Evolutionary conservation across 331 rosid genomes (phyloP).

Genomic region (Dryas integrifolia): DNA sequence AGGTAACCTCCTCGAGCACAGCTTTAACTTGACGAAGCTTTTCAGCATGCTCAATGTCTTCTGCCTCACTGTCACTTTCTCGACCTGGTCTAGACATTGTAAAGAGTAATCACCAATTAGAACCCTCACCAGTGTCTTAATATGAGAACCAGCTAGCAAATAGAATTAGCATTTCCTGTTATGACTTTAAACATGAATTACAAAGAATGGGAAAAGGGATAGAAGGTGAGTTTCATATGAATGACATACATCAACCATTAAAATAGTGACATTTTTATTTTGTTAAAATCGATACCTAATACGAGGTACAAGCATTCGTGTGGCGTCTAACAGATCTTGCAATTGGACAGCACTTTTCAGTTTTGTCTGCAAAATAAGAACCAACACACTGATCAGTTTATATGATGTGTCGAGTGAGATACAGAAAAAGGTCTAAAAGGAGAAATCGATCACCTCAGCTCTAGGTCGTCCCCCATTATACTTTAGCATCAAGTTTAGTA

Average conservation of each 20-base stretch:
- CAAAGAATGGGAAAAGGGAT: not conserved
- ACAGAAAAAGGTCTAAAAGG: constrained; percentile 21
- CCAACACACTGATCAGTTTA: constrained; percentile 24
- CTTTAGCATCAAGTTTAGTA: constrained; percentile 80
- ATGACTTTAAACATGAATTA: constrained; percentile 4
- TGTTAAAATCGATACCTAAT: constrained; percentile 50
- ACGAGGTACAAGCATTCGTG: constrained; percentile 92
- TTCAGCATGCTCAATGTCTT: constrained; percentile 96
- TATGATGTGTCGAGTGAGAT: constrained; percentile 10
- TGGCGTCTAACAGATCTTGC: constrained; percentile 96
- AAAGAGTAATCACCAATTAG: constrained; percentile 27
- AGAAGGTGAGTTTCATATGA: constrained; percentile 3
- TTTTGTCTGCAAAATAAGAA: constrained; percentile 65
- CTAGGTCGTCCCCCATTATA: constrained; percentile 96
- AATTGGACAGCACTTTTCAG: constrained; percentile 94
- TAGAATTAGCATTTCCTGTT: constrained; percentile 12
- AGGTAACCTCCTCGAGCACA: constrained; percentile 94
- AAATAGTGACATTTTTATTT: not conserved
- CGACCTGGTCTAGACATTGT: constrained; percentile 64
- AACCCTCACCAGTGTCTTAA: constrained; percentile 13
- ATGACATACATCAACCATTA: not conserved
- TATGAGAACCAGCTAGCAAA: constrained; percentile 13
- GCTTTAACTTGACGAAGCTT: constrained; percentile 99
- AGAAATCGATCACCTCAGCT: constrained; percentile 56
- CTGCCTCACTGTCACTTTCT: constrained; percentile 92